A percentile compares a stretch with the other conserved stretches of the same genome.
These are phyloP conservation scores for Chiua virens DNA, from an alignment of 768 basidiomycete genomes.

Conservation along the genomic window DNA sequence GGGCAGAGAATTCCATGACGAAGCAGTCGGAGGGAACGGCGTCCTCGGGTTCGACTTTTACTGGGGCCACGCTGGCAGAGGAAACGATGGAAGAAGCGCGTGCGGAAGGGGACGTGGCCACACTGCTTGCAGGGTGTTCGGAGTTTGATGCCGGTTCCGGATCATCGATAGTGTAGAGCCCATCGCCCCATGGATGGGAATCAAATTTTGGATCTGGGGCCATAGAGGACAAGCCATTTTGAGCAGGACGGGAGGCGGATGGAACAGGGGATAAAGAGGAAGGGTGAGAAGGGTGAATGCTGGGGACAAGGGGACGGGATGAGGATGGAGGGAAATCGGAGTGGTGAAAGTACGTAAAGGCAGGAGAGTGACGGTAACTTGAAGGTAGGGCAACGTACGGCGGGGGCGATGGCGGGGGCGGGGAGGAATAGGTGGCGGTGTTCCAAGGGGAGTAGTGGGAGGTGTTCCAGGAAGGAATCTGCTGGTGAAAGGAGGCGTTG, in stretches of 20 bases:
- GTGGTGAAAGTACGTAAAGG: constrained; percentile 20
- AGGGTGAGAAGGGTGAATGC: constrained; percentile 14
- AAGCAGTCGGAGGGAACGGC: constrained; percentile 27
- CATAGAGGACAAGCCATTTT: constrained; percentile 18
- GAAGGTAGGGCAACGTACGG: constrained; percentile 20
- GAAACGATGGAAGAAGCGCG: constrained; percentile 36
- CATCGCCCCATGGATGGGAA: constrained; percentile 29
- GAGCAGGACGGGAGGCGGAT: constrained; percentile 12
- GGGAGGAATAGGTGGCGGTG: constrained; percentile 15
- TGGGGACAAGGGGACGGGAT: constrained; percentile 17
- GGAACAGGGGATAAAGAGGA: constrained; percentile 18
- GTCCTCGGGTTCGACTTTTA: constrained; percentile 34
- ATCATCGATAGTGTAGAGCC: constrained; percentile 34
- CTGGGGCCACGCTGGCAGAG: constrained; percentile 27
- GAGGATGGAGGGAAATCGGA: constrained; percentile 20
- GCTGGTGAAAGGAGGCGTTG: constrained; percentile 11
- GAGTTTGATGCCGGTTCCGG: constrained; percentile 35
- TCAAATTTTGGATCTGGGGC: constrained; percentile 19
- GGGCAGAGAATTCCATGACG: constrained; percentile 35
- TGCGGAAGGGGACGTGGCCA: constrained; percentile 35
- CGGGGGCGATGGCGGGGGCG: constrained; percentile 24
- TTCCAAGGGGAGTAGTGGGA: constrained; percentile 16
- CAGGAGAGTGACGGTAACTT: constrained; percentile 26
- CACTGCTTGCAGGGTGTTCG: constrained; percentile 34
- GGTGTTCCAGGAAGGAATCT: constrained; percentile 19